A percentile compares a stretch with the other conserved stretches of the same genome.
Conservation (phyloP, 2,329 filamentous ascomycete species). For the Diplodia scrobiculata region DNA sequence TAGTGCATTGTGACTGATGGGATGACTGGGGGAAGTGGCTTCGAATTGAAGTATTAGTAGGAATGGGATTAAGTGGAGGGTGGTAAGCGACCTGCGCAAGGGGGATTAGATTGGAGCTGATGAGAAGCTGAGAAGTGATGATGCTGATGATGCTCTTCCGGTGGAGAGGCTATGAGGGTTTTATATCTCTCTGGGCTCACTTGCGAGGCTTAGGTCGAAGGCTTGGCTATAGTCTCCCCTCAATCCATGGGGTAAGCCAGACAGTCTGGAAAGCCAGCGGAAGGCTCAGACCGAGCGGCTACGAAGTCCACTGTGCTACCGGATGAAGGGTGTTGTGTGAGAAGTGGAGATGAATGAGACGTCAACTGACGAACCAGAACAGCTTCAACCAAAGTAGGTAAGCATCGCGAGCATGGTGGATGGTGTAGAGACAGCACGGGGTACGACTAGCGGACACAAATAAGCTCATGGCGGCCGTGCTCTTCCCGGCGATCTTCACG, state of each 20-base stretch:
- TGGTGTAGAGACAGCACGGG: constrained; percentile 6
- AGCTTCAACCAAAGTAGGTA: neutral
- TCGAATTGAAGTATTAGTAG: neutral
- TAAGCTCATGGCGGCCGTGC: neutral
- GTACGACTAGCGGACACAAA: neutral
- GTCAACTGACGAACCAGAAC: constrained; percentile 5
- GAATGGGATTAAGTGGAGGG: constrained; percentile 2
- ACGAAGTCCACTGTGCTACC: neutral
- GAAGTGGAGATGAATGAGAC: constrained; percentile 16
- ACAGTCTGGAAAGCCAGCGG: constrained; percentile 8
- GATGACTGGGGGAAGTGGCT: neutral
- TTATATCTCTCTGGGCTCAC: neutral
- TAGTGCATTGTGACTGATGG: constrained; percentile 51
- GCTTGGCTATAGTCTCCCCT: constrained; percentile 1
- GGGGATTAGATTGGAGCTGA: constrained; percentile 14
- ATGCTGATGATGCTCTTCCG: constrained; percentile 6
- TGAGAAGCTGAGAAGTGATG: constrained; percentile 7
- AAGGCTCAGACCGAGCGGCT: neutral
- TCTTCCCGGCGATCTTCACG: neutral
- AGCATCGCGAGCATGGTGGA: constrained; percentile 7
- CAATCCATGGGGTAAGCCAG: constrained; percentile 1
- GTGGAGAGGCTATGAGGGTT: neutral
- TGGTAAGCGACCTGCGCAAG: constrained; percentile 26
- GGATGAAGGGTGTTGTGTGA: constrained; percentile 5
- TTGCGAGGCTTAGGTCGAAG: neutral